Percentiles rank a stretch among this genome's conserved stretches.
phyloP scores from a whole-genome alignment of 768 basidiomycete genomes.

The Vararia minispora region DNA sequence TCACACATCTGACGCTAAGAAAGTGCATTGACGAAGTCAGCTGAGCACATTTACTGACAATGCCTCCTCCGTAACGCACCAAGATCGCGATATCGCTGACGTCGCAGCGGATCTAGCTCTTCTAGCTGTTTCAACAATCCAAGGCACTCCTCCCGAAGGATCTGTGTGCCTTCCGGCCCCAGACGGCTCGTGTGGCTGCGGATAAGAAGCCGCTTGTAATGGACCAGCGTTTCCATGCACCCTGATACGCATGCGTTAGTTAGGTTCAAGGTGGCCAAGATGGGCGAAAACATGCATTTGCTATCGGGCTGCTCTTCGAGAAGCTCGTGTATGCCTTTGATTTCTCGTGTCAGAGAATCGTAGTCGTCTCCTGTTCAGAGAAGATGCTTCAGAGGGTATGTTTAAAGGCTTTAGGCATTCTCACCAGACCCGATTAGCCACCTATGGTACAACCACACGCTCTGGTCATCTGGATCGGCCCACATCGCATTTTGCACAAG shows the following conservation, averaged over 20 bases:
- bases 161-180: conserved; percentile 19
- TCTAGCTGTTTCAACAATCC: conserved; percentile 45
- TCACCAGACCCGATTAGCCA: conserved; percentile 83
- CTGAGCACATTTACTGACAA: not conserved
- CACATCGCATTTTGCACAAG: conserved; percentile 90
- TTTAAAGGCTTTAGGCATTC: conserved; percentile 11
- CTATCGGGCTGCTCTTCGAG: conserved; percentile 85
- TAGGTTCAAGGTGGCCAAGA: not conserved
- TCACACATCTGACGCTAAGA: not conserved
- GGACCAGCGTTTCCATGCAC: conserved; percentile 89
- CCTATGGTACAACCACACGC: conserved; percentile 97
- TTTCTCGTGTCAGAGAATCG: conserved; percentile 58
- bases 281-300: conserved; percentile 51
- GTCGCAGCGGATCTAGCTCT: conserved; percentile 54
- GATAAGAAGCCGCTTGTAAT: conserved; percentile 70
- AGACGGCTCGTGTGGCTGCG: conserved; percentile 28
- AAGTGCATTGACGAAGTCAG: not conserved
- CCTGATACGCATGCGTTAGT: conserved; percentile 34
- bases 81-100: conserved; percentile 57
- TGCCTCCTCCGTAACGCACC: conserved; percentile 25
- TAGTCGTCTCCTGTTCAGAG: conserved; percentile 41
- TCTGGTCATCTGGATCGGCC: conserved; percentile 93
- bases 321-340: conserved; percentile 69
- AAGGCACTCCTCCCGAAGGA: conserved; percentile 33
- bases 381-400: not conserved